Base-by-base conservation (phyloP, 2,329 filamentous ascomycete genomes). In the Ophiostoma tasmaniense region DNA sequence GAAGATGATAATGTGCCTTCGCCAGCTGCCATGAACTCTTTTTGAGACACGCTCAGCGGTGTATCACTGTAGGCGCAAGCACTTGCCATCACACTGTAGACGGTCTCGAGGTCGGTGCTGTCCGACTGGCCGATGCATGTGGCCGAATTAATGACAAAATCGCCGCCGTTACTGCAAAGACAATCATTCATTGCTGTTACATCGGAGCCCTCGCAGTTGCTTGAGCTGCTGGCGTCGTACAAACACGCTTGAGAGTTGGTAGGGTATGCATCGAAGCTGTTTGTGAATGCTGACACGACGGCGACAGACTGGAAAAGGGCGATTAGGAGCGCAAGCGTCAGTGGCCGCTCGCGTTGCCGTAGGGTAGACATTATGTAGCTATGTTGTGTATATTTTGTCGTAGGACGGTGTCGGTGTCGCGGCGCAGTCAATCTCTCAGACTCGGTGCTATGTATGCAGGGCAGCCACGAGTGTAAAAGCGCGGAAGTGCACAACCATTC, bases 131-230 rank as follows among this genome's bases (percentile, higher is more conserved):
- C 82, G 14, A 86, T 74, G 71, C 84, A 86, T 14, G 71, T 72
- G 2, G 83, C 84, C 1, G 81, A 73, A 42, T 78, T 78, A 25
- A 79, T 80, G 70, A 85, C 76, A 74, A 85, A 86, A 71, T 80
- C 76, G 68, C 81, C 81, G 39, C 78, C 76, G 71, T 85, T 84
- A 71, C 75, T 74, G 73, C 84, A 86, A 1, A 85, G 77, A 67
- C 84, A 86, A 1, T 74, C 67, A 72, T 86, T 85, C 71, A 84
- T 76, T 37, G 78, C 75, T 0, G 73, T 62, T 2, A 78, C 76
- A 0, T 78, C 79, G 25, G 74, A 73, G 22, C 80, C 80, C 5
- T 76, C 75, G 75, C 84, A 86, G 4, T 75, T 73, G 20, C 79
- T 80, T 25, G 70, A 39, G 64, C 77, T 73, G 37, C 82, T 79